phyloP scores from a whole-genome alignment of 352 stramenopile species.

The Phytopythium vexans region DNA sequence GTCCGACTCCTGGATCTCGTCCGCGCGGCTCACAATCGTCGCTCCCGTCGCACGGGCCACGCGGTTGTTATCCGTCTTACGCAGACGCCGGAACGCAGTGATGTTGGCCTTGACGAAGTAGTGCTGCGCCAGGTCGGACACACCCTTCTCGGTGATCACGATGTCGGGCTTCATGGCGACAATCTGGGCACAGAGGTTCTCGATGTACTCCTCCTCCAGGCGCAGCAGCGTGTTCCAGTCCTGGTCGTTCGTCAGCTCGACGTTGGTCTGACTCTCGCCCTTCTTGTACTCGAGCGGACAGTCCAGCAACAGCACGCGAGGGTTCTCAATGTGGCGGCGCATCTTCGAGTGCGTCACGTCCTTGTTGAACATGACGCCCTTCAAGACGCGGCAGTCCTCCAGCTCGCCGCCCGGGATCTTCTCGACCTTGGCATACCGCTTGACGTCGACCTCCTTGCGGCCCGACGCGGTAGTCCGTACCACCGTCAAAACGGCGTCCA shows the following conservation, averaged over 20 bases:
- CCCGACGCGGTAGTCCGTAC: constrained; percentile 80
- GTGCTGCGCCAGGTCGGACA: constrained; percentile 99
- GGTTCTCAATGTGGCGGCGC: constrained; percentile 97
- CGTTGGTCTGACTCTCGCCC: constrained; percentile 96
- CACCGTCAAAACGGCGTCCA: constrained; percentile 96
- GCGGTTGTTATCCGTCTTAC: constrained; percentile 99
- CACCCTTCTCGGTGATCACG: constrained; percentile 99
- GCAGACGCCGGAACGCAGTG: constrained; percentile 97
- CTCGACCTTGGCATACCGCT: constrained; percentile 99
- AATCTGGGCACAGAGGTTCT: constrained; percentile 99
- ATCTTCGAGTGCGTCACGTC: constrained; percentile 99
- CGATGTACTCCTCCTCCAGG: constrained; percentile 99
- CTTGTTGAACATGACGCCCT: constrained; percentile 99
- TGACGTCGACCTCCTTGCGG: constrained; percentile 98
- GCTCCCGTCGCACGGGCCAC: constrained; percentile 95
- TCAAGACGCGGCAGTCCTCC: constrained; percentile 92
- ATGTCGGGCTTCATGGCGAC: constrained; percentile 99
- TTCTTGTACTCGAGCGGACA: constrained; percentile 99
- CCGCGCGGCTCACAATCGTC: constrained; percentile 97
- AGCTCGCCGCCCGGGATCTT: constrained; percentile 98
- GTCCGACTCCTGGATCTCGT: constrained; percentile 99
- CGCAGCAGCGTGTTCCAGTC: constrained; percentile 98
- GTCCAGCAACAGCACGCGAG: constrained; percentile 97
- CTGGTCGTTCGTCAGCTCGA: constrained; percentile 98
- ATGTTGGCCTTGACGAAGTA: constrained; percentile 99